These are phyloP conservation scores for Xylaria sp. DNA, from an alignment of 2,329 filamentous ascomycete genomes.

Conservation along the genomic window DNA sequence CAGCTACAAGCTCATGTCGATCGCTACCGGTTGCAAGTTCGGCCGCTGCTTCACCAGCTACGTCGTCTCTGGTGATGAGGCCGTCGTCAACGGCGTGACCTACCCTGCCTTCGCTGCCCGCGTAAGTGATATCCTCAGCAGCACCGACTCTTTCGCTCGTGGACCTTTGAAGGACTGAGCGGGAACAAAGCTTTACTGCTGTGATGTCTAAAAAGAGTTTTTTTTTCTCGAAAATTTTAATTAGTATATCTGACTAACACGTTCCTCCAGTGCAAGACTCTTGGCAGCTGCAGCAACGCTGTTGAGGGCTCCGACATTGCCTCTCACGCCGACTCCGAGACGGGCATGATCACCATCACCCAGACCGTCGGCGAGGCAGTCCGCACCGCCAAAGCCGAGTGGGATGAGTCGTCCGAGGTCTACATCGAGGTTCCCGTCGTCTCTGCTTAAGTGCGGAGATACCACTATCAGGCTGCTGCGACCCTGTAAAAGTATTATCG, in stretches of 20 bases:
- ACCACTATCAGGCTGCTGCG: not conserved
- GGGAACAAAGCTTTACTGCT: not conserved
- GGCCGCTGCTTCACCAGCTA: conserved; percentile 29
- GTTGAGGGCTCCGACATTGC: conserved; percentile 15
- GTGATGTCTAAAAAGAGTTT: not conserved
- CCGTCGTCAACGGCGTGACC: conserved; percentile 21
- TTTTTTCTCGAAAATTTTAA: not conserved
- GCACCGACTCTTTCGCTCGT: not conserved
- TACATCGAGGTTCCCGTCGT: conserved; percentile 15
- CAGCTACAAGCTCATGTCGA: conserved; percentile 23
- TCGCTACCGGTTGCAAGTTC: conserved; percentile 21
- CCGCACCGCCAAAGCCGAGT: conserved; percentile 13
- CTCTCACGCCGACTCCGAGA: not conserved
- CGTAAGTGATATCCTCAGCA: conserved; percentile 13
- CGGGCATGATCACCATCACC: conserved; percentile 19
- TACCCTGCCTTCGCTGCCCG: conserved; percentile 28
- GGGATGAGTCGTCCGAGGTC: conserved; percentile 26
- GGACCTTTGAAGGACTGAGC: not conserved
- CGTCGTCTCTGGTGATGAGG: conserved; percentile 21
- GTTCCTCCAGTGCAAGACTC: conserved; percentile 16
- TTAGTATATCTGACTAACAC: not conserved
- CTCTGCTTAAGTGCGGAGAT: conserved; percentile 2
- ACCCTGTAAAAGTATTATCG: conserved; percentile 7
- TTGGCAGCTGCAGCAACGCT: conserved; percentile 16
- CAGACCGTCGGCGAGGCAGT: conserved; percentile 18